Evolutionary conservation across 495 filamentous ascomycete species (phyloP), one percentile per base, ranked within the genome.

Genomic region (Xylaria longipes): DNA sequence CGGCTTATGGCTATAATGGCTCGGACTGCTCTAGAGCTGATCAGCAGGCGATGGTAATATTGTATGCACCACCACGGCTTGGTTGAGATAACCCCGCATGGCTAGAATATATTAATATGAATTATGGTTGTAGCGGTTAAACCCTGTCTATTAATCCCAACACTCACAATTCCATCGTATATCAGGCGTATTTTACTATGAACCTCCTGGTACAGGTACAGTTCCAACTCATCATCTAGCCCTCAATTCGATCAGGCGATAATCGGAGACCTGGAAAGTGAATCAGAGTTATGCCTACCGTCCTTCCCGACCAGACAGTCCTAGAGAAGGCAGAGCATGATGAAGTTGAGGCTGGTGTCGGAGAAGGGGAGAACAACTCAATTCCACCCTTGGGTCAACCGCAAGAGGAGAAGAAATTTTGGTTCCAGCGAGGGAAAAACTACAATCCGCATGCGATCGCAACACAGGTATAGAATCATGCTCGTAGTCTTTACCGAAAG

Each of bases 361-460:
- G 54, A n/a, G 71, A 78, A 22, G 74, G 72, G 25, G 72, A 68
- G 15, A 69, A 61, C 14, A 33, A 71, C n/a, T 69, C 56, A 43
- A 74, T 82, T 17, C 79, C 82, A 22, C 79, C 81, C 0, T 73
- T 86, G 25, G 85, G 83, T 1, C 77, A 76, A 2, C 70, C 78
- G 1, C 52, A 76, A 45, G 70, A 75, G 8, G 78, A 79, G 70
- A 83, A 78, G 70, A 76, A 78, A 27, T 84, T 86, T 48, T 87
- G 80, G 78, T 87, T 81, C 52, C 84, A 85, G 63, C 78, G 79
- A 27, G 60, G 68, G 29, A 81, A 76, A 54, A 57, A 73, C 0
- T 81, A 84, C 35, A 84, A 90, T 62, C 83, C 84, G 0, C 78
- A 86, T 63, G 86, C 85, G 22, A 86, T 90, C 41, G 90, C 90